These are phyloP conservation scores for Gossypium trilobum DNA, from an alignment of 441 rosid species.

Conservation along the genomic window DNA sequence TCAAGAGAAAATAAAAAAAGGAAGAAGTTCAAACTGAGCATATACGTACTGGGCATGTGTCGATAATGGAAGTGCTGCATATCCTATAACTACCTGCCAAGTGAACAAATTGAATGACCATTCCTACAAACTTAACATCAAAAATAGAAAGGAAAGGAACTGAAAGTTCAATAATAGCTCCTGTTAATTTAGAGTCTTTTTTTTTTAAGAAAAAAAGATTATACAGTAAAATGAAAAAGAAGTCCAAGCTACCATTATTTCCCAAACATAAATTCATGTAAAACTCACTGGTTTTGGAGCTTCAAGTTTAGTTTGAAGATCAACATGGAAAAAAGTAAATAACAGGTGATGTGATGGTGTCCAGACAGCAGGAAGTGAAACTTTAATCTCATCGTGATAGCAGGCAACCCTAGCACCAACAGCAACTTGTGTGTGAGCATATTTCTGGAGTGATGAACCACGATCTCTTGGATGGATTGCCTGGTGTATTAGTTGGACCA, in stretches of 20 bases:
- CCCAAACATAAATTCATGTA: constrained; percentile 7
- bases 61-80: constrained; percentile 86
- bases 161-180: neutral
- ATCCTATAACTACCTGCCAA: constrained; percentile 80
- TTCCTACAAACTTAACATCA: neutral
- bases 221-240: neutral
- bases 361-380: constrained; percentile 88
- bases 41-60: constrained; percentile 79
- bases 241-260: neutral
- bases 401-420: constrained; percentile 78
- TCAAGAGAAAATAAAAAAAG: neutral
- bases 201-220: constrained; percentile 2
- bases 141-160: neutral
- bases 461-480: constrained; percentile 88
- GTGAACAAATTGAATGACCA: constrained; percentile 18
- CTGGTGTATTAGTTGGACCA: constrained; percentile 36
- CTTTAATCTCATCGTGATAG: constrained; percentile 93
- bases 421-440: constrained; percentile 91
- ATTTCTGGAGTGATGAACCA: constrained; percentile 62
- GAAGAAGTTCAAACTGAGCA: constrained; percentile 12
- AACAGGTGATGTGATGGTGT: constrained; percentile 89
- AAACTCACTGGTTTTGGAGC: constrained; percentile 93
- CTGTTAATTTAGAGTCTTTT: neutral
- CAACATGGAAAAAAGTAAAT: constrained; percentile 94
- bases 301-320: constrained; percentile 95